Base-by-base conservation (phyloP, 2,329 filamentous ascomycete genomes). In the Cladorrhinum sp. region DNA sequence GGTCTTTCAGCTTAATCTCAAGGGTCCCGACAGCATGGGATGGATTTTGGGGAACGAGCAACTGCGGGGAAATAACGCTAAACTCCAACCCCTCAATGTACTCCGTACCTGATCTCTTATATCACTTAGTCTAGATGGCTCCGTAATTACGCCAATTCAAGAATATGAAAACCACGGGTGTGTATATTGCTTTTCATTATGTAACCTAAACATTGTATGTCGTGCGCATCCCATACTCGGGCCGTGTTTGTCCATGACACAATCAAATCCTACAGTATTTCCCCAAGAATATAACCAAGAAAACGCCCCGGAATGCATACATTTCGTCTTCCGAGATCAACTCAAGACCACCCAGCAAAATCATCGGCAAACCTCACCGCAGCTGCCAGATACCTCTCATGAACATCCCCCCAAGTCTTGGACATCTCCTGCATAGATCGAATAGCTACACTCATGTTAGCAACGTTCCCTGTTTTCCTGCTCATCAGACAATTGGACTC, bases 391-490 rank as follows among this genome's bases (percentile, higher is more conserved):
- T 89, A 92, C 62, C 77, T 82, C 41, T 85, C 79, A 62, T 87
- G 81, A 3, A 82, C 79, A 70, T 92, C 88, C 3, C 87, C 86
- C 90, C 90, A 93, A 0, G 88, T 92, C 63, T 80, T 81, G 13
- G 87, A 86, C 18, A 87, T 88, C 71, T 91, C 91, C 72, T 80
- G 87, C 79, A 93, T 88, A 1, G 90, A 85, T 49, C 91, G 84
- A 56, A 93, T 77, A 16, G 83, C 89, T 87, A 62, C 2, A 12
- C 38, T 8, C 3, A 29, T 27, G 10, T 50, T 45, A 45, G 41
- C 41, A 41, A 41, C 4, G 3, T 13, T 3, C 8, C 41, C 18
- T 45, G n/a, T 18, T 20, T 20, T 45, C 10, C 7, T 12, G 16
- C 16, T 45, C 20, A 2, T 13, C 6, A 45, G 3, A 45, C 48